Conservation (phyloP, 148 eudicot genomes). For the Talinum fruticosum region DNA sequence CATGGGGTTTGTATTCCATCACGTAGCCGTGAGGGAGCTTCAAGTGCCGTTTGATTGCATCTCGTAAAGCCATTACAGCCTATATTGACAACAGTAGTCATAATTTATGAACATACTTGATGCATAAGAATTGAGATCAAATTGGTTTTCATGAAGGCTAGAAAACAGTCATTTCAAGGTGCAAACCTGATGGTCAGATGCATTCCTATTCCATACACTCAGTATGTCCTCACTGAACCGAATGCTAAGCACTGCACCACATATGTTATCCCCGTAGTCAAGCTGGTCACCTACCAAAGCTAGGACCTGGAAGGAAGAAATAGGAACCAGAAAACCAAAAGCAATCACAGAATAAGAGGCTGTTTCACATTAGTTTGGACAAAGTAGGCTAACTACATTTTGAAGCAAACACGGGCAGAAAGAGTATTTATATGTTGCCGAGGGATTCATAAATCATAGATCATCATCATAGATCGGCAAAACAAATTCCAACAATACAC, state of each 20-base stretch:
- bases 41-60: slow-evolving; percentile 80
- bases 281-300: slow-evolving; percentile 93
- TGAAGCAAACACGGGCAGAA: background rate
- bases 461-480: too few species aligned
- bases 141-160: background rate
- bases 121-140: background rate
- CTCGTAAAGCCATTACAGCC: slow-evolving; percentile 94
- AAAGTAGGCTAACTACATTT: background rate
- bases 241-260: slow-evolving; percentile 87
- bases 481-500: background rate
- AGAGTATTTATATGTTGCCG: background rate
- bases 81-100: slow-evolving; percentile 16
- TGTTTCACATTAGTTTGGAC: background rate
- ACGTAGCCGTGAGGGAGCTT: slow-evolving; percentile 88
- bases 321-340: background rate
- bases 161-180: background rate
- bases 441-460: background rate
- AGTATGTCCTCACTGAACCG: slow-evolving; percentile 88
- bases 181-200: slow-evolving; percentile 83
- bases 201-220: slow-evolving; percentile 94
- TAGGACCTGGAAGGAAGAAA: slow-evolving; percentile 47
- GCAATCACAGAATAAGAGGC: too few species aligned
- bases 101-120: background rate
- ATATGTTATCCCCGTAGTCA: slow-evolving; percentile 78
- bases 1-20: slow-evolving; percentile 96